Evolutionary conservation across 306 rosid species (phyloP).

Genomic region (Dalbergia oliveri): DNA sequence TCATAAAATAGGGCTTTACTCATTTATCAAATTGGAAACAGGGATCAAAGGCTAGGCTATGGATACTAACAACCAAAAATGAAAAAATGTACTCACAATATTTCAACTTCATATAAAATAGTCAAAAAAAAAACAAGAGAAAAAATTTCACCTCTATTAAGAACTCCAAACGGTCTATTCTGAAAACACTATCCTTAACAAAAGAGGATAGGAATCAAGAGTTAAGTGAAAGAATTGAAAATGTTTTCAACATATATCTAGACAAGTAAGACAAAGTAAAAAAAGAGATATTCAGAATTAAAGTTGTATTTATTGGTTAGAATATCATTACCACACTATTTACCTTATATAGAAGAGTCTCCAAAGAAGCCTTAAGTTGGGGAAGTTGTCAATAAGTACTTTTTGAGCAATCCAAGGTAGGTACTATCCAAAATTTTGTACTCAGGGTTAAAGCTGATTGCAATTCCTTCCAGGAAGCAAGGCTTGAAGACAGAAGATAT

Average conservation of each 20-base stretch:
- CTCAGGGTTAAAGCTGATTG: slow-evolving; percentile 71
- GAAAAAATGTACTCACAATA: too few species aligned
- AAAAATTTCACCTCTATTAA: slow-evolving; percentile 64
- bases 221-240: not conserved
- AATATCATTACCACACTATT: slow-evolving; percentile 17
- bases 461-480: slow-evolving; percentile 95
- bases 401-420: slow-evolving; percentile 98
- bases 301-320: slow-evolving; percentile 15
- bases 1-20: too few species aligned
- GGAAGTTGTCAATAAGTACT: slow-evolving; percentile 84
- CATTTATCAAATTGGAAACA: too few species aligned
- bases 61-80: too few species aligned
- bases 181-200: slow-evolving; percentile 82
- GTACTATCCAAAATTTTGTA: slow-evolving; percentile 98
- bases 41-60: too few species aligned
- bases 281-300: slow-evolving; percentile 21
- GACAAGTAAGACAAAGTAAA: not conserved
- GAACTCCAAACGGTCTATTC: slow-evolving; percentile 92
- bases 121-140: not conserved
- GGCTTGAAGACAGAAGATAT: slow-evolving; percentile 59
- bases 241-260: slow-evolving; percentile 7
- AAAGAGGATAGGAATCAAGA: slow-evolving; percentile 42
- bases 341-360: slow-evolving; percentile 85
- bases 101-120: too few species aligned
- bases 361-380: slow-evolving; percentile 76